Percentiles rank a stretch among this genome's conserved stretches.
Evolutionary conservation across 805 yeast genomes (phyloP).

Genomic region (Kazachstania africana): DNA sequence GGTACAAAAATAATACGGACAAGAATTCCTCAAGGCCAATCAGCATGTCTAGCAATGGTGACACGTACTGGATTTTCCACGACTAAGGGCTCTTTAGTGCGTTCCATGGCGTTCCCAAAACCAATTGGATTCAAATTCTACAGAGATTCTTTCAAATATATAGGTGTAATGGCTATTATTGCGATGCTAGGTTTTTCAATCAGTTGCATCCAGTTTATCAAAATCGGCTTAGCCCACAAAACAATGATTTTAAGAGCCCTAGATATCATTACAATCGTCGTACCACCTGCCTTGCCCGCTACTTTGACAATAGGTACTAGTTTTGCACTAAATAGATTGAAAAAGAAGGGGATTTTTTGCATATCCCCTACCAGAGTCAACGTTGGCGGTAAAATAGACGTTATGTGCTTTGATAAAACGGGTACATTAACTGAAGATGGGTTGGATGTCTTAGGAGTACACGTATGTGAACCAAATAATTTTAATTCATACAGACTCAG

Average conservation of each 20-base stretch:
- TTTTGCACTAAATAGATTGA: constrained; percentile 72
- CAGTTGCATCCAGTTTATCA: constrained; percentile 73
- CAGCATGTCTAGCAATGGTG: constrained; percentile 70
- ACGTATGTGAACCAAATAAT: constrained; percentile 18
- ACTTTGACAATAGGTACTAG: constrained; percentile 94
- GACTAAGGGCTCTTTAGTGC: constrained; percentile 83
- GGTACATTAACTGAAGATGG: constrained; percentile 98
- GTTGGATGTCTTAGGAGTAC: constrained; percentile 71
- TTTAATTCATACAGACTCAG: constrained; percentile 17
- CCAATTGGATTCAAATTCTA: constrained; percentile 91
- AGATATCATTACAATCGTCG: constrained; percentile 91
- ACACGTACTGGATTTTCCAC: constrained; percentile 89
- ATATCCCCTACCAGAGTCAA: constrained; percentile 91
- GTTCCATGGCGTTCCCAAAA: constrained; percentile 95
- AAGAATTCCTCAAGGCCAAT: constrained; percentile 43
- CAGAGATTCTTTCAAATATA: constrained; percentile 87
- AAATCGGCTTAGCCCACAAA: constrained; percentile 55
- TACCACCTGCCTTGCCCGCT: constrained; percentile 98
- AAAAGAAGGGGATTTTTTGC: constrained; percentile 63
- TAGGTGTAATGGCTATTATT: constrained; percentile 83
- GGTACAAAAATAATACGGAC: constrained; percentile 87
- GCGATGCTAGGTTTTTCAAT: constrained; percentile 77
- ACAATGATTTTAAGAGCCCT: constrained; percentile 78
- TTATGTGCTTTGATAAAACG: constrained; percentile 89
- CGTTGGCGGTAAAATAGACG: constrained; percentile 89